Percentiles rank a stretch among this genome's conserved stretches.
phyloP scores from a whole-genome alignment of 345 rosid genomes.

The Garcia nutans region DNA sequence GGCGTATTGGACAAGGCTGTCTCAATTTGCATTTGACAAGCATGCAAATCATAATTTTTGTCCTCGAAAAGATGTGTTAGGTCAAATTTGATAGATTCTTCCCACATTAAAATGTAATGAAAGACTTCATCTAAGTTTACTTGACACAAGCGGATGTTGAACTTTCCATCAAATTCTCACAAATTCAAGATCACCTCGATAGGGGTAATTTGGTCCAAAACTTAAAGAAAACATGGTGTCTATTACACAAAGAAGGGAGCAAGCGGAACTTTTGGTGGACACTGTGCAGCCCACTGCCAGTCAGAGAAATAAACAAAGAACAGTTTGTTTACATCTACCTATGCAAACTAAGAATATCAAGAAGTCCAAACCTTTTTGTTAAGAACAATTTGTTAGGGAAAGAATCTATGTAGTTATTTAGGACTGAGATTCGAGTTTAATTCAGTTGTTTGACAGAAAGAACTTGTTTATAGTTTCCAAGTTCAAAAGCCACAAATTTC shows the following conservation, averaged over 20 bases:
- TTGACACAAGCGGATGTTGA: background rate
- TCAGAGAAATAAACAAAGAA: no score
- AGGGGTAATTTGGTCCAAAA: background rate
- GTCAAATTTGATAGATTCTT: background rate
- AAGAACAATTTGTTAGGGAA: background rate
- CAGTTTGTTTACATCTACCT: no score
- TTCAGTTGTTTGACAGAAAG: background rate
- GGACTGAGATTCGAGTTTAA: background rate
- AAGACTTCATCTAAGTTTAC: background rate
- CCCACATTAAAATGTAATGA: background rate
- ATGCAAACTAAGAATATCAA: background rate
- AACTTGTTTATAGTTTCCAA: conserved; percentile 8
- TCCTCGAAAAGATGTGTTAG: background rate
- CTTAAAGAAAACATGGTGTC: background rate
- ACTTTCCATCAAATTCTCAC: background rate
- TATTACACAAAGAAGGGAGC: background rate
- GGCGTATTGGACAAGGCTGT: background rate
- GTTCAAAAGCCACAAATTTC: background rate
- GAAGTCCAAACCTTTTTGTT: background rate
- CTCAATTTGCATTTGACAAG: background rate
- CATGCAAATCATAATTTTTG: background rate
- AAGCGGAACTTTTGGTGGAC: background rate
- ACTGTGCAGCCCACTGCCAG: no score
- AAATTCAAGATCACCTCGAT: background rate
- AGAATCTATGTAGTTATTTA: background rate